Evolutionary conservation across 2,329 filamentous ascomycete species (phyloP), one percentile per base, ranked within the genome.

Genomic region (Fusarium tricinctum): DNA sequence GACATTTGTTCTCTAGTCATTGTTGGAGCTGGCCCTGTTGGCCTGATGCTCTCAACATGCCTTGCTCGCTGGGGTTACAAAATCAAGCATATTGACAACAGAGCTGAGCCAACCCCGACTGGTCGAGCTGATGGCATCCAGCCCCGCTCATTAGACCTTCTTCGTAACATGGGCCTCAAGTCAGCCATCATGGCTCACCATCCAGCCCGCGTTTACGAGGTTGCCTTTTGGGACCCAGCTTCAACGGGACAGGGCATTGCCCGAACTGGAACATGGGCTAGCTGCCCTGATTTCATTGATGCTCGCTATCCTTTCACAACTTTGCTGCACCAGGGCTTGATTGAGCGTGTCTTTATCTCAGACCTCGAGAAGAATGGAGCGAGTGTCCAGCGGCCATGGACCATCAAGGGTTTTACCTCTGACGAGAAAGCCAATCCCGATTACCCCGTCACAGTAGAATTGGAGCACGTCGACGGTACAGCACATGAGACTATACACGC

Each of bases 31-130:
- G 94, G 94, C 17, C 94, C 94, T 6, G 93, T 94, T 40, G 94
- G 94, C 56, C 87, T 97, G 59, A 90, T 97, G 81, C 86, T 97
- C 23, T 96, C 93, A 10, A 94, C 94, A 30, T 95, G 92, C 77
- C 86, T 97, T 65, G 92, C 93, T 63, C 86, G 94, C 82, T 97
- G 94, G 93, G 94, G 94, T 20, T 97, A 97, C 84, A 93, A 89
- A 78, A 93, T 97, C 79, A 97, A 95, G 84, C 93, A 97, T 81
- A 93, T 97, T 76, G 94, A 97, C 81, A 97, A 97, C 80, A 87
- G 94, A 61, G 85, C 93, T 3, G 92, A 95, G 74, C 94, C 94
- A 17, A 97, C 94, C 14, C 76, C 88, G 4, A 97, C 93, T 20
- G 94, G 94, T 53, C 92, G 94, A 68, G 94, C 94, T 57, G 94